phyloP scores from a whole-genome alignment of 371 early-diverging fungal species.

The Mortierella sp. region DNA sequence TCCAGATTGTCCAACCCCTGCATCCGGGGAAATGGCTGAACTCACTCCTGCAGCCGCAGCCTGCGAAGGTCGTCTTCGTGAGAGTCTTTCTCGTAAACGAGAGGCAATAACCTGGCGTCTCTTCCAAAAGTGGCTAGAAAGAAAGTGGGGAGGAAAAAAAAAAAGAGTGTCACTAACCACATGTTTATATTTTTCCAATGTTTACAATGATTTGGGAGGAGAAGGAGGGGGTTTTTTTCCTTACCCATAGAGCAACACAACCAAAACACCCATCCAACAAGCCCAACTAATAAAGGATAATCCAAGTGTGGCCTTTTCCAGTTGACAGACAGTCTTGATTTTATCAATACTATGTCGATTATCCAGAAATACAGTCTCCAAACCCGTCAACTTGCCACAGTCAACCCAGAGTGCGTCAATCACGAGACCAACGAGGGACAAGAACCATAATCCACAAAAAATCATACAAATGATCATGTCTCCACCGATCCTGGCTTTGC shows the following conservation, averaged over 20 bases:
- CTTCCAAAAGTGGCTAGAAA: conserved; percentile 54
- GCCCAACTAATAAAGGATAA: conserved; percentile 45
- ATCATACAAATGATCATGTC: conserved; percentile 53
- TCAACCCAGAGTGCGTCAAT: conserved; percentile 52
- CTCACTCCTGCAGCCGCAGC: conserved; percentile 27
- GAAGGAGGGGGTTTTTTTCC: too few relatives aligned
- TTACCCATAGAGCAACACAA: conserved; percentile 55
- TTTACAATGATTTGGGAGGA: too few relatives aligned
- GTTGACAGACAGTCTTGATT: conserved; percentile 34
- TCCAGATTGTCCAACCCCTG: conserved; percentile 11
- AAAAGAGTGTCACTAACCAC: background rate
- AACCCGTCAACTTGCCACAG: conserved; percentile 27
- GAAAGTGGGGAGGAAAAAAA: conserved; percentile 5
- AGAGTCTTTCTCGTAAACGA: conserved; percentile 30
- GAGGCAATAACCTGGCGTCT: conserved; percentile 48
- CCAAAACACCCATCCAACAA: conserved; percentile 55
- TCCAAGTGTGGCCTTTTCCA: conserved; percentile 50
- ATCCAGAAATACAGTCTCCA: conserved; percentile 25
- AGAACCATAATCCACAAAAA: conserved; percentile 55
- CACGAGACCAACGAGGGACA: conserved; percentile 39
- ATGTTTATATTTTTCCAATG: background rate
- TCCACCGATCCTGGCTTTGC: conserved; percentile 44
- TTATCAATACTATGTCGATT: conserved; percentile 9
- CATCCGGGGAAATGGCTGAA: conserved; percentile 33
- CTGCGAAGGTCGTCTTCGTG: conserved; percentile 21